Percentiles rank a stretch among this genome's conserved stretches.
phyloP scores from a whole-genome alignment of 768 basidiomycete species.

The Kwoniella dejecticola region DNA sequence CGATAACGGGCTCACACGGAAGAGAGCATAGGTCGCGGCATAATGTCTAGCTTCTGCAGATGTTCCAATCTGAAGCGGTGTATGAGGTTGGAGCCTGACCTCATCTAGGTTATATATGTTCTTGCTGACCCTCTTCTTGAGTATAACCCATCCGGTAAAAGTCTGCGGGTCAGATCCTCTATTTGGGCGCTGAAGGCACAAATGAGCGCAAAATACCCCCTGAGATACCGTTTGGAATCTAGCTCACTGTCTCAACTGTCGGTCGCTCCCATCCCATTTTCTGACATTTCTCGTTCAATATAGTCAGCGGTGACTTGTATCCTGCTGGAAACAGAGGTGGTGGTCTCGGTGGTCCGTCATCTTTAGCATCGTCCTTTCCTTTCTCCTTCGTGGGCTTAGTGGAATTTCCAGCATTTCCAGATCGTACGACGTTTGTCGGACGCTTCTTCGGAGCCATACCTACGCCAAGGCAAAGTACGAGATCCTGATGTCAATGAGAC shows the following conservation, averaged over 20 bases:
- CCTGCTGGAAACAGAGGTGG: conserved; percentile 75
- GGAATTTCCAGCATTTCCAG: conserved; percentile 87
- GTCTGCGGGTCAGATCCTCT: conserved; percentile 37
- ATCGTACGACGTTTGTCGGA: conserved; percentile 75
- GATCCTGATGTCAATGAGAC: no score
- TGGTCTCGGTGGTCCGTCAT: conserved; percentile 44
- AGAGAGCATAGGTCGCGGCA: conserved; percentile 83
- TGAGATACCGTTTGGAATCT: conserved; percentile 6
- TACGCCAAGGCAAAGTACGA: no score
- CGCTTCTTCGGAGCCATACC: conserved; percentile 57
- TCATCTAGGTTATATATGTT: conserved; percentile 65
- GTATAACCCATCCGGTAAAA: conserved; percentile 66
- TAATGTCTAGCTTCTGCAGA: conserved; percentile 84
- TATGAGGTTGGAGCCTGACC: conserved; percentile 73
- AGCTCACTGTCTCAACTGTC: conserved; percentile 69
- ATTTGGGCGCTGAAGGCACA: conserved; percentile 29
- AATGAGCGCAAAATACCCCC: not conserved
- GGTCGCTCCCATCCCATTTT: conserved; percentile 89
- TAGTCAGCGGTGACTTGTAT: conserved; percentile 76
- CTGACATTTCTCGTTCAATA: conserved; percentile 86
- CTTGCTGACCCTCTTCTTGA: conserved; percentile 72
- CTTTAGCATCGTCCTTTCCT: conserved; percentile 45
- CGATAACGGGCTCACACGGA: conserved; percentile 64
- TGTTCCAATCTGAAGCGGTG: conserved; percentile 67
- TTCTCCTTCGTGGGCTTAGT: conserved; percentile 61